These are phyloP conservation scores for Echria macrotheca DNA, from an alignment of 495 filamentous ascomycete species.

Conservation along the genomic window DNA sequence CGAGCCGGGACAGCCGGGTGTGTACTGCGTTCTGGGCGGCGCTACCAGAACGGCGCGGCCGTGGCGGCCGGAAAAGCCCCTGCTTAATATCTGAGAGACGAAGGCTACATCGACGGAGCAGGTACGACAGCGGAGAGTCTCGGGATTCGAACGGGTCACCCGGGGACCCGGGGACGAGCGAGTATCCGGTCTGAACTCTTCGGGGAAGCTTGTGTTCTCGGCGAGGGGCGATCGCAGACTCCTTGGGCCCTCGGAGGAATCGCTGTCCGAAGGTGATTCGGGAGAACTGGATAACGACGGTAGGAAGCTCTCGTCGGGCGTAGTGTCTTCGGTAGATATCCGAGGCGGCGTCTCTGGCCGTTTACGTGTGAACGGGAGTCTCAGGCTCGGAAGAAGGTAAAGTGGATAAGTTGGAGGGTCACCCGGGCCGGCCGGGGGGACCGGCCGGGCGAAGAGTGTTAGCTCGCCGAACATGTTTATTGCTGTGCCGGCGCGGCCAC, in stretches of 20 bases:
- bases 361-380: slow-evolving; percentile 27
- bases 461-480: slow-evolving; percentile 21
- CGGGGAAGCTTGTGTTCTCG: slow-evolving; percentile 6
- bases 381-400: slow-evolving; percentile 46
- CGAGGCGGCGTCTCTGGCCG: too few species aligned
- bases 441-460: slow-evolving; percentile 10
- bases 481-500: not conserved
- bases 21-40: slow-evolving; percentile 30
- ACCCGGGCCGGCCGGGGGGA: slow-evolving; percentile 7
- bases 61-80: slow-evolving; percentile 91
- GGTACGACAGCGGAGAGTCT: slow-evolving; percentile 62
- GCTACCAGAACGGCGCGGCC: slow-evolving; percentile 87
- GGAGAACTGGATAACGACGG: slow-evolving; percentile 28
- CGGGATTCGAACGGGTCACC: slow-evolving; percentile 32
- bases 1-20: slow-evolving; percentile 18
- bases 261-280: too few species aligned
- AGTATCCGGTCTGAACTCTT: not conserved
- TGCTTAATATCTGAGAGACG: slow-evolving; percentile 75
- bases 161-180: not conserved
- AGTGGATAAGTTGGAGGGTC: slow-evolving; percentile 42
- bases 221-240: slow-evolving; percentile 13
- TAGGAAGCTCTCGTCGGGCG: slow-evolving; percentile 4
- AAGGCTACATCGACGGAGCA: slow-evolving; percentile 74
- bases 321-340: too few species aligned
- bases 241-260: slow-evolving; percentile 10